These are phyloP conservation scores for Puccinia horiana DNA, from an alignment of 1,284 basidiomycete species.

Conservation along the genomic window DNA sequence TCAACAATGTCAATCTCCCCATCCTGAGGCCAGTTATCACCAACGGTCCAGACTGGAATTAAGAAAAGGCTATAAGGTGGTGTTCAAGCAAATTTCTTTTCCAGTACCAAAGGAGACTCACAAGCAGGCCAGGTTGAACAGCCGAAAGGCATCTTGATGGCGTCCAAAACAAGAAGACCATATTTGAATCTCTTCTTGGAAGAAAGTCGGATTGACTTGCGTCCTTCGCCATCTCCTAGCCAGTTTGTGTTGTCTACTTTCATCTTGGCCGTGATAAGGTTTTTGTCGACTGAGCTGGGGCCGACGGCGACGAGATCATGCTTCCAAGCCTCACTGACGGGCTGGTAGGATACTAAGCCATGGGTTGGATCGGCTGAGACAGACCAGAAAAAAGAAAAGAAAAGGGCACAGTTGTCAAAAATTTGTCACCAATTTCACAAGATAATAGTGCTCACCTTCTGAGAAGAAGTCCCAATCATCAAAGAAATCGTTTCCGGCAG, in stretches of 20 bases:
- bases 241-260: slow-evolving; percentile 45
- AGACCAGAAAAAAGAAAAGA: not conserved
- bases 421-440: not conserved
- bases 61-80: not conserved
- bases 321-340: slow-evolving; percentile 43
- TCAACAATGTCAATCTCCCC: slow-evolving; percentile 76
- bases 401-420: not conserved
- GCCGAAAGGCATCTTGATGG: slow-evolving; percentile 73
- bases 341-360: slow-evolving; percentile 37
- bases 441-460: slow-evolving; percentile 11
- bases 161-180: slow-evolving; percentile 77
- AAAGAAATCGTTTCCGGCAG: slow-evolving; percentile 41
- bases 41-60: slow-evolving; percentile 62
- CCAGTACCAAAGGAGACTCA: not conserved
- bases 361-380: slow-evolving; percentile 46
- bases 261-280: slow-evolving; percentile 34
- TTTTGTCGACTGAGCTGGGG: slow-evolving; percentile 16
- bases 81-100: not conserved
- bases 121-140: slow-evolving; percentile 79
- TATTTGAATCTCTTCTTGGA: slow-evolving; percentile 68
- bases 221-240: slow-evolving; percentile 22
- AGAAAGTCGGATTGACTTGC: slow-evolving; percentile 69
- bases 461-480: slow-evolving; percentile 48
- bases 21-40: slow-evolving; percentile 70
- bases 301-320: slow-evolving; percentile 32